Evolutionary conservation across 768 basidiomycete species (phyloP), one percentile per base, ranked within the genome.

Genomic region (Mycena galericulata): DNA sequence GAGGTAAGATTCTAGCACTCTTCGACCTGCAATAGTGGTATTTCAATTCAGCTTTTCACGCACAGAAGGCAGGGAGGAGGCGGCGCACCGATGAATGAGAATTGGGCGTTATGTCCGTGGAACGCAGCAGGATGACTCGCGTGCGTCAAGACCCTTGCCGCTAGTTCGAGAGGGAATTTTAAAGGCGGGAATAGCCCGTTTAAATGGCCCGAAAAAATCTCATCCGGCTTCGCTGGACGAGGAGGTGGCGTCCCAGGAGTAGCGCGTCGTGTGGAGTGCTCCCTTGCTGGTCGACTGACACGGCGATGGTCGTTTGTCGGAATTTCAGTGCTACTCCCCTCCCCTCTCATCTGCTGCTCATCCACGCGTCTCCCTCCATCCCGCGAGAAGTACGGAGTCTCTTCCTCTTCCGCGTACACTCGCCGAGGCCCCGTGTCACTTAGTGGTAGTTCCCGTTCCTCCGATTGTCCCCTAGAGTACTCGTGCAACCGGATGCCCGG

Each of bases 101-200:
- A 79, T 12, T 88, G 88, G 50, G 86, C 88, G 72, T 95, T 95
- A 76, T 94, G 92, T 2, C 94, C 92, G 49, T 85, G 74, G 57
- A 84, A 78, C 30, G 92, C 90, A 61, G 87, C 82, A 51, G 83
- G 86, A 79, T 93, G 94, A 79, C 92, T 93, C 9, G 85, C 84
- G 75, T 96, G 94, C 3, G 94, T 96, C 70, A 95, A 81, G 68
- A 93, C 84, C 65, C 94, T 88, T 70, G 84, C 84, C 10, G 92
- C 91, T 50, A 94, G 82, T 70, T 92, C 90, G 6, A 84, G 82
- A 15, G 92, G 88, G 77, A 96, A 95, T 54, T 86, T 80, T 53
- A 95, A 81, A 17, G 90, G 86, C 5, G 86, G 78, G 71, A 93
- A 94, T 58, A 92, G 80, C 36, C 83, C 80, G 72, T 88, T 84